Evolutionary conservation across 2,329 filamentous ascomycete species (phyloP).

Genomic region (Ceratocystis lukuohia): DNA sequence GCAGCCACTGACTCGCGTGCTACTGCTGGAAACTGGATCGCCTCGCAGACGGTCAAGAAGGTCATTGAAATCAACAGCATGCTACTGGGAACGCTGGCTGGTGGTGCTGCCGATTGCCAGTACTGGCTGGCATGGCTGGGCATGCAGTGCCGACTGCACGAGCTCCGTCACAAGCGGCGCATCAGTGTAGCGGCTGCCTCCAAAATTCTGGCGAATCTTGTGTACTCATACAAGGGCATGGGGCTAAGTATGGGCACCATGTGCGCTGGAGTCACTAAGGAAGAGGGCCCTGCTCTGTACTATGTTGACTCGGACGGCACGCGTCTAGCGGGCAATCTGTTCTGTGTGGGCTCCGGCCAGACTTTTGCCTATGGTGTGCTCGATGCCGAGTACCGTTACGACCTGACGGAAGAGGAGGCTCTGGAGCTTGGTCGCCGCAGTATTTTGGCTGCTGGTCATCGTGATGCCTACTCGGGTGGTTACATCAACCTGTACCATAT

Average conservation of each 20-base stretch:
- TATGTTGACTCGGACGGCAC: slow-evolving; percentile 98
- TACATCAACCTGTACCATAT: slow-evolving; percentile 99
- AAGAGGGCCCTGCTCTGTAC: slow-evolving; percentile 94
- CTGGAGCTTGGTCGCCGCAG: slow-evolving; percentile 81
- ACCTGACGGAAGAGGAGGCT: slow-evolving; percentile 74
- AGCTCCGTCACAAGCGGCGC: slow-evolving; percentile 96
- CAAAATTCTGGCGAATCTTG: slow-evolving; percentile 96
- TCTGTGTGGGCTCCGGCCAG: slow-evolving; percentile 96
- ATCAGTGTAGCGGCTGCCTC: slow-evolving; percentile 94
- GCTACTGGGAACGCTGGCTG: slow-evolving; percentile 93
- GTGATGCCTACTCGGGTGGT: slow-evolving; percentile 96
- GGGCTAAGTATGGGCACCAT: slow-evolving; percentile 98
- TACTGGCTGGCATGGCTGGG: slow-evolving; percentile 99
- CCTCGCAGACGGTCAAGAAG: slow-evolving; percentile 99
- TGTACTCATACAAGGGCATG: slow-evolving; percentile 98
- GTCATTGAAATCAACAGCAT: slow-evolving; percentile 96
- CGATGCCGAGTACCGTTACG: slow-evolving; percentile 88
- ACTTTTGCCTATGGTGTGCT: slow-evolving; percentile 98
- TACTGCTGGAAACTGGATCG: slow-evolving; percentile 97
- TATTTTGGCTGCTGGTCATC: slow-evolving; percentile 90
- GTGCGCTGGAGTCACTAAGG: slow-evolving; percentile 91
- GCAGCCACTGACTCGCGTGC: slow-evolving; percentile 96
- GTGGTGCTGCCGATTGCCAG: slow-evolving; percentile 97
- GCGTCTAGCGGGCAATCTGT: slow-evolving; percentile 80
- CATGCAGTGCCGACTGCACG: slow-evolving; percentile 97